phyloP scores from a whole-genome alignment of 2,329 filamentous ascomycete genomes.

The Aspergillus unguis region DNA sequence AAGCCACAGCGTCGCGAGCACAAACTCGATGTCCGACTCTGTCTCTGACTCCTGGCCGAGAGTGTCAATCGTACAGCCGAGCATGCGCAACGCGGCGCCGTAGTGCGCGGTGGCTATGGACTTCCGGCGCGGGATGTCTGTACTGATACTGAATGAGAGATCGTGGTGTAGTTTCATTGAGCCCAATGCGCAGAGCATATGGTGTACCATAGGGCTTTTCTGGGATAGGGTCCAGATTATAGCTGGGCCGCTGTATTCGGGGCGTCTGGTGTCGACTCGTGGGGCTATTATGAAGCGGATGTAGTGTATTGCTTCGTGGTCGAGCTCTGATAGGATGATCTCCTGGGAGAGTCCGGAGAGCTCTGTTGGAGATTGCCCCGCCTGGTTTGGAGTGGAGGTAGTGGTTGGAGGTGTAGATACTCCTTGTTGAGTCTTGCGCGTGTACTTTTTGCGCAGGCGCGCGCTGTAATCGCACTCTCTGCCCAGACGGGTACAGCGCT shows the following conservation, averaged over 20 bases:
- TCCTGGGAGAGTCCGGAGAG: neutral
- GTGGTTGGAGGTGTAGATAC: neutral
- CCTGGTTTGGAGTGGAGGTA: neutral
- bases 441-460: neutral
- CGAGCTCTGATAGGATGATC: neutral
- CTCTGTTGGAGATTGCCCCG: neutral
- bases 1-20: neutral
- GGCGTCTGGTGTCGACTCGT: neutral
- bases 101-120: neutral
- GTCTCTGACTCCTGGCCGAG: neutral
- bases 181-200: neutral
- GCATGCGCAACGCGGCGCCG: neutral
- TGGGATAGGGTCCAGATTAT: neutral
- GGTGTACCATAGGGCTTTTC: neutral
- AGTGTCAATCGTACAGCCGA: neutral
- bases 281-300: neutral
- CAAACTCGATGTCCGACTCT: neutral
- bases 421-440: neutral
- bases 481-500: neutral
- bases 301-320: neutral
- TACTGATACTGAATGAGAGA: neutral
- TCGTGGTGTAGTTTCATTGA: neutral
- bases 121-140: neutral
- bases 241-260: neutral
- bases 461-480: neutral